Percentiles rank a stretch among this genome's conserved stretches.
Conservation (phyloP, 805 yeast genomes). For the Kregervanrija pseudodelftensis region DNA sequence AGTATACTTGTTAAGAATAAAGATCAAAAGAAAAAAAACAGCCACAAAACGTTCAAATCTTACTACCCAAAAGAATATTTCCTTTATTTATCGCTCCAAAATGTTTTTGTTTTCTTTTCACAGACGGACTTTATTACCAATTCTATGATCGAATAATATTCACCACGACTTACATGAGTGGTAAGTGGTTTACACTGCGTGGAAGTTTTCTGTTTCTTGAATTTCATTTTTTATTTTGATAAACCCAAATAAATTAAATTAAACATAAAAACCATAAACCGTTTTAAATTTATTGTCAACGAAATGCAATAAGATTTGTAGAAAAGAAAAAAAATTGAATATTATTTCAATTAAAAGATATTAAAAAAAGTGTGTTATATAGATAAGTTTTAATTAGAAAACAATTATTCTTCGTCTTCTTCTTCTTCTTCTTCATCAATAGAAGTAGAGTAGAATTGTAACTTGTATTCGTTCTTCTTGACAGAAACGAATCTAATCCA, state of each 20-base stretch:
- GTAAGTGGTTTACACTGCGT: too few species aligned
- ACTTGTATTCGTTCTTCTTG: conserved; percentile 91
- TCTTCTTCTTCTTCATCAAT: conserved; percentile 82
- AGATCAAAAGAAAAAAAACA: too few species aligned
- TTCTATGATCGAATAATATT: too few species aligned
- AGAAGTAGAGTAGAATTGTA: conserved; percentile 98
- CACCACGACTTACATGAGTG: too few species aligned
- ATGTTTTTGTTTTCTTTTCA: too few species aligned
- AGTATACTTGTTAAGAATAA: too few species aligned
- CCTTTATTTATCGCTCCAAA: too few species aligned
- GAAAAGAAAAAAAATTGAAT: conserved; percentile 5
- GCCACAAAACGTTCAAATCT: too few species aligned
- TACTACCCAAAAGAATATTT: too few species aligned
- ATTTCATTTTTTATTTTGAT: not conserved
- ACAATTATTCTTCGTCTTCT: conserved; percentile 71
- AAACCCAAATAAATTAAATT: not conserved
- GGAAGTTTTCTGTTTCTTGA: not conserved
- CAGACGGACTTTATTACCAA: too few species aligned
- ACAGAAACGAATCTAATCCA: conserved; percentile 99
- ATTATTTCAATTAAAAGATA: conserved; percentile 4
- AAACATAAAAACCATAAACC: not conserved
- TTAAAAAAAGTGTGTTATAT: not conserved
- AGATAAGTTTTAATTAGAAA: conserved; percentile 4
- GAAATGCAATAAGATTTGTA: not conserved
- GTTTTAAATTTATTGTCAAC: too few species aligned